Conservation (phyloP, 2,329 filamentous ascomycete species). For the Aschersonia sp. region DNA sequence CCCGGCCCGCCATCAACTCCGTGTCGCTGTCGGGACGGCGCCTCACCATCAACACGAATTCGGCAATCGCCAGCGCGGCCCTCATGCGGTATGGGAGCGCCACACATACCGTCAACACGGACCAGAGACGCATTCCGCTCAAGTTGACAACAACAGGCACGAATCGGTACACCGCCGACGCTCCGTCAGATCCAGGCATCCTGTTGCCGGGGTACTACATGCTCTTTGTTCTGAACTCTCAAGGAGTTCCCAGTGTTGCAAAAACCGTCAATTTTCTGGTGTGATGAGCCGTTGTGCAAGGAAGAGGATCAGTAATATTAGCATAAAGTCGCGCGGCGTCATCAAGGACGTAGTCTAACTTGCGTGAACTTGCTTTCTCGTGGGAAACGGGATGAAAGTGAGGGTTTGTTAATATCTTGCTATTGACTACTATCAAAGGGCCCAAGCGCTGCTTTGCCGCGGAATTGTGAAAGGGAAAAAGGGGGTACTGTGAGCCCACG, state of each 20-base stretch:
- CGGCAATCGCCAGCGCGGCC: constrained; percentile 15
- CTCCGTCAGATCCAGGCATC: constrained; percentile 33
- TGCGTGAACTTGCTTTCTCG: no score
- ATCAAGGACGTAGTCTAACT: no score
- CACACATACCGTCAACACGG: constrained; percentile 43
- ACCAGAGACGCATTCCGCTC: constrained; percentile 38
- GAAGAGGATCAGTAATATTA: neutral
- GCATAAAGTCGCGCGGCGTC: no score
- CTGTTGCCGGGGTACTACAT: constrained; percentile 38
- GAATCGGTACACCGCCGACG: constrained; percentile 20
- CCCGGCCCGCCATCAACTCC: constrained; percentile 24
- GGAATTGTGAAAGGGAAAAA: no score
- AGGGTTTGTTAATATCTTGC: no score
- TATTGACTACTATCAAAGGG: no score
- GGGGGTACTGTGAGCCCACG: no score
- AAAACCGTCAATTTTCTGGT: constrained; percentile 20
- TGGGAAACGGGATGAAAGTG: no score
- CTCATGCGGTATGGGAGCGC: constrained; percentile 32
- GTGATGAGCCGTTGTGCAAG: neutral
- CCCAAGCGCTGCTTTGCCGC: no score
- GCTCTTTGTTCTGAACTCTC: constrained; percentile 32
- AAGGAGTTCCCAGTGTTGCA: constrained; percentile 30
- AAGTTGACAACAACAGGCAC: constrained; percentile 11
- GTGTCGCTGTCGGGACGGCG: constrained; percentile 8
- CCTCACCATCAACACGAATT: constrained; percentile 8